These are phyloP conservation scores for Ramalina peruviana DNA, from an alignment of 495 filamentous ascomycete species.

Conservation along the genomic window DNA sequence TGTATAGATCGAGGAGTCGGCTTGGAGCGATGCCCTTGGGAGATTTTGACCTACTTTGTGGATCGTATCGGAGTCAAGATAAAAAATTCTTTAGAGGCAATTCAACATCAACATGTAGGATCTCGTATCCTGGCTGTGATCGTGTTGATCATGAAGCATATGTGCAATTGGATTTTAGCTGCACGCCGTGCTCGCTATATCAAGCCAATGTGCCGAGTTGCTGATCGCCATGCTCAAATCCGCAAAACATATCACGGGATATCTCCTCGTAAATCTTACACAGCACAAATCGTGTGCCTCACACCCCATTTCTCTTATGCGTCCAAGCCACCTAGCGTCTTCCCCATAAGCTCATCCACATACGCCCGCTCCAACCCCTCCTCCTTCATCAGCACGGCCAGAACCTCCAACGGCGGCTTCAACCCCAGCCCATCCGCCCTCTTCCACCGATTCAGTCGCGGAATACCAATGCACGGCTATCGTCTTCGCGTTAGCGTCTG, in stretches of 20 bases:
- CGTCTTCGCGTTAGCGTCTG: background rate
- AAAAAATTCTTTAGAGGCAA: too few species aligned
- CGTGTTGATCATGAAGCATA: too few species aligned
- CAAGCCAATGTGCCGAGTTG: background rate
- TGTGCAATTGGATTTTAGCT: too few species aligned
- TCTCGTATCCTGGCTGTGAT: too few species aligned
- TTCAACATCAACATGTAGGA: too few species aligned
- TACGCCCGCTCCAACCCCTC: constrained; percentile 51
- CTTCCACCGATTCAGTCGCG: constrained; percentile 73
- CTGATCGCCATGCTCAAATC: too few species aligned
- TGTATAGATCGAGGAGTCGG: background rate
- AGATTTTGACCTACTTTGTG: too few species aligned
- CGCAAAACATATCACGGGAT: background rate
- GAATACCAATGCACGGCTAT: constrained; percentile 80
- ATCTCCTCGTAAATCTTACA: background rate
- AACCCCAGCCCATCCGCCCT: constrained; percentile 66
- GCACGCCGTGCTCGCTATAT: too few species aligned
- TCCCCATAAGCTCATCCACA: constrained; percentile 64
- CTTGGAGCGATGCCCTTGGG: too few species aligned
- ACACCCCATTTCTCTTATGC: background rate
- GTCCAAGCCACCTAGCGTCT: constrained; percentile 1
- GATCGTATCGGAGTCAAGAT: background rate
- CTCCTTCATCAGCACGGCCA: constrained; percentile 68
- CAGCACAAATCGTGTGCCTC: background rate
- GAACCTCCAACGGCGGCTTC: constrained; percentile 80